Percentiles rank a stretch among this genome's conserved stretches.
phyloP scores from a whole-genome alignment of 345 rosid genomes.

The Eucalyptus cloeziana region DNA sequence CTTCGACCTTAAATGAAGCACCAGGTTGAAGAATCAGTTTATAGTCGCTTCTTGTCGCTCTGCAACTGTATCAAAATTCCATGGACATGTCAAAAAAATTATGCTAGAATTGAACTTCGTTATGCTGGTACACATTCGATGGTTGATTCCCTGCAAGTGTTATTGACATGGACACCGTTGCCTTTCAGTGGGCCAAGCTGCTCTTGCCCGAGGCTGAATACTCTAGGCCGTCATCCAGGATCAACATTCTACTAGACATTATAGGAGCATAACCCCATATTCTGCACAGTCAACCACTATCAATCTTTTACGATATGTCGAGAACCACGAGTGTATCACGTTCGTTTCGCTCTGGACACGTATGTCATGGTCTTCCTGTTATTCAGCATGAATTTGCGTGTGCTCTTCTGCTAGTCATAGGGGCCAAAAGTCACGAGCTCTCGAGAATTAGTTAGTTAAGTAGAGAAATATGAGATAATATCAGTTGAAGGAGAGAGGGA shows the following conservation, averaged over 20 bases:
- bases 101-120: neutral
- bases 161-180: neutral
- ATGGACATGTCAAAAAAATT: neutral
- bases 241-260: neutral
- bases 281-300: neutral
- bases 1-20: neutral
- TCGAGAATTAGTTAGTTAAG: neutral
- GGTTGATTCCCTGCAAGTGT: neutral
- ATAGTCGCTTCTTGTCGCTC: neutral
- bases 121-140: neutral
- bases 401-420: neutral
- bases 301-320: neutral
- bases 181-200: neutral
- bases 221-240: neutral
- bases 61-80: neutral
- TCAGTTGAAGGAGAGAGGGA: neutral
- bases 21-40: neutral
- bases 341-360: neutral
- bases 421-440: neutral
- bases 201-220: neutral
- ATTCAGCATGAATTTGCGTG: neutral
- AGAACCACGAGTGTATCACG: neutral
- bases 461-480: neutral
- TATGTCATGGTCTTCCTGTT: neutral
- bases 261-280: neutral